These are phyloP conservation scores for Cercospora berteroae DNA, from an alignment of 2,329 filamentous ascomycete genomes.

Conservation along the genomic window DNA sequence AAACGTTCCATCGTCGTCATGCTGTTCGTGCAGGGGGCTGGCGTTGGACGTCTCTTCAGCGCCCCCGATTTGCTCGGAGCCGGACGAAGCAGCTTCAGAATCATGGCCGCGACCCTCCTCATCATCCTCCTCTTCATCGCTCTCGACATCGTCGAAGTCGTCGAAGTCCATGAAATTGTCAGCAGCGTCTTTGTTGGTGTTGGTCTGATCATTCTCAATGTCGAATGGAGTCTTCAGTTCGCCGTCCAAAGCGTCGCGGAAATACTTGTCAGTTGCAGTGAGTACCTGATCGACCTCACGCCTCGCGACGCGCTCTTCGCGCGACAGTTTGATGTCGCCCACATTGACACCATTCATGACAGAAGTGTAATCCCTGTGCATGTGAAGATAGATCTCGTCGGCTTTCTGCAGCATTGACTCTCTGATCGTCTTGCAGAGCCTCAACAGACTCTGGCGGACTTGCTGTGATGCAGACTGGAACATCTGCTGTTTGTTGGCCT, in stretches of 20 bases:
- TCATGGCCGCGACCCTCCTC: not conserved
- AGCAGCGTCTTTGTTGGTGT: not conserved
- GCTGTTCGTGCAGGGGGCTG: not conserved
- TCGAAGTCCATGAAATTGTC: constrained; percentile 17
- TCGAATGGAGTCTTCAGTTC: constrained; percentile 16
- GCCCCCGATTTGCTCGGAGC: not conserved
- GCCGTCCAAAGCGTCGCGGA: constrained; percentile 18
- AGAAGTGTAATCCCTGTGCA: constrained; percentile 41
- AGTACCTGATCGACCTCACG: constrained; percentile 26
- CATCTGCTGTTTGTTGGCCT: constrained; percentile 46
- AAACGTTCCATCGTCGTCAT: not conserved
- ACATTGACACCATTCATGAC: constrained; percentile 32
- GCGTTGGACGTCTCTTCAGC: not conserved
- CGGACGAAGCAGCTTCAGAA: not conserved
- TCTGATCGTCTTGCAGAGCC: constrained; percentile 46
- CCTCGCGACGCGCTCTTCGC: constrained; percentile 25
- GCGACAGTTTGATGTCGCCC: constrained; percentile 20
- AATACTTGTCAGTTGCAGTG: constrained; percentile 18
- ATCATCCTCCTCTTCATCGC: constrained; percentile 4
- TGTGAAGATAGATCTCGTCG: constrained; percentile 45
- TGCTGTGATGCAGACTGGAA: constrained; percentile 48
- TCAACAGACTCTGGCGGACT: constrained; percentile 43
- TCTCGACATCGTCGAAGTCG: constrained; percentile 6
- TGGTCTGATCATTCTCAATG: not conserved
- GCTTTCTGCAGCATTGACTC: constrained; percentile 45